Evolutionary conservation across 257 asterid genomes (phyloP).

Genomic region (Penstemon barbatus): DNA sequence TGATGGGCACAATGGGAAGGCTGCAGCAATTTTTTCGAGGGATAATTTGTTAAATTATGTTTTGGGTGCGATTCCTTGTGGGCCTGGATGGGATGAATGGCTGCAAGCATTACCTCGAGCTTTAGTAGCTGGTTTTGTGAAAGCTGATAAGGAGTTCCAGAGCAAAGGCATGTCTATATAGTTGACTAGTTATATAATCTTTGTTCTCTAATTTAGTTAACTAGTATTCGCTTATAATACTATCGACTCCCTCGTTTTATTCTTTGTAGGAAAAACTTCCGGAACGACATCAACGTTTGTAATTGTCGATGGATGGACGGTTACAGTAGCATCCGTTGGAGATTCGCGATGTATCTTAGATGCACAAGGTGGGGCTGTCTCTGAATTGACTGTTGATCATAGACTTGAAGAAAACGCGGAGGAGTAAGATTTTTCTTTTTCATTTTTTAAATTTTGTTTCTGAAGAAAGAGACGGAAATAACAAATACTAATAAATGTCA

Average conservation of each 20-base stretch:
- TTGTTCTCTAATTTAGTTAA: not conserved
- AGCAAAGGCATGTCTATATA: slow-evolving; percentile 62
- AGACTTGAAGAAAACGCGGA: slow-evolving; percentile 86
- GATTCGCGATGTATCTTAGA: slow-evolving; percentile 91
- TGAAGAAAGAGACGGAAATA: too few relatives aligned
- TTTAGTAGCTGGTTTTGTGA: slow-evolving; percentile 86
- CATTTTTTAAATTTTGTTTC: not conserved
- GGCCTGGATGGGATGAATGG: slow-evolving; percentile 80
- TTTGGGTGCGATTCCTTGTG: slow-evolving; percentile 65
- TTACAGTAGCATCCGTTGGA: slow-evolving; percentile 89
- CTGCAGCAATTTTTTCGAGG: slow-evolving; percentile 70
- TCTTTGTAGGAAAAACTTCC: slow-evolving; percentile 68
- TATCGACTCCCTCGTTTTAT: not conserved
- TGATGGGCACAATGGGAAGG: slow-evolving; percentile 84
- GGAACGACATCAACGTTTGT: slow-evolving; percentile 94
- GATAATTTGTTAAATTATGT: slow-evolving; percentile 62
- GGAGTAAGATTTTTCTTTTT: slow-evolving; percentile 49
- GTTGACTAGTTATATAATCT: slow-evolving; percentile 5
- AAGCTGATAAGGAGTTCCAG: slow-evolving; percentile 85
- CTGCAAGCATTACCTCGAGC: slow-evolving; percentile 86
- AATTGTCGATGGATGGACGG: slow-evolving; percentile 83
- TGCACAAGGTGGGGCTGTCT: slow-evolving; percentile 62
- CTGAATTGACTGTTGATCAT: slow-evolving; percentile 81
- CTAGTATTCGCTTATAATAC: slow-evolving; percentile 7
- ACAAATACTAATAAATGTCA: too few relatives aligned